These are phyloP conservation scores for Gentiana straminea DNA, from an alignment of 257 asterid species.

Conservation along the genomic window DNA sequence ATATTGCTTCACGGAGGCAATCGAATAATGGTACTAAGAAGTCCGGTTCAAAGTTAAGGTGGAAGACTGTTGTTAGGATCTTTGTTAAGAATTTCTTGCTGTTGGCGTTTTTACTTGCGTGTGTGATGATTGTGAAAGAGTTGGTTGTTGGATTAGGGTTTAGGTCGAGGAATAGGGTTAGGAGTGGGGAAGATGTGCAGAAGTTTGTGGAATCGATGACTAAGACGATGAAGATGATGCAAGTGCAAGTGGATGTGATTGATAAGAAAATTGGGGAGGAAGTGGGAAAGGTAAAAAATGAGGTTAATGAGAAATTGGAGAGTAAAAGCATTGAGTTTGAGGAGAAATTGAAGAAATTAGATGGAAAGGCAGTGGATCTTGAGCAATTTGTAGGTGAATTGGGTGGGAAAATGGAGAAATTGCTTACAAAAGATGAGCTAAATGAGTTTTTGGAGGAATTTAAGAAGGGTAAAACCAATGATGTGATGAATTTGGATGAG, in stretches of 20 bases:
- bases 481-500: slow-evolving; percentile 50
- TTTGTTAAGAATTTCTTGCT: slow-evolving; percentile 48
- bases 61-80: slow-evolving; percentile 57
- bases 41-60: slow-evolving; percentile 38
- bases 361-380: slow-evolving; percentile 39
- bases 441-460: slow-evolving; percentile 51
- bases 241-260: slow-evolving; percentile 66
- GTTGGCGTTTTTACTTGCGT: slow-evolving; percentile 35
- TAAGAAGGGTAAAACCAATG: slow-evolving; percentile 25
- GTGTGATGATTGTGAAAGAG: slow-evolving; percentile 45
- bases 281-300: slow-evolving; percentile 36
- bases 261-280: slow-evolving; percentile 46
- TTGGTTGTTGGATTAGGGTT: slow-evolving; percentile 6
- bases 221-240: slow-evolving; percentile 54
- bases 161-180: not conserved
- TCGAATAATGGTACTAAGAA: slow-evolving; percentile 27
- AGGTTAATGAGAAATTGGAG: slow-evolving; percentile 40
- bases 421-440: slow-evolving; percentile 60
- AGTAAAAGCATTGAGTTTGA: slow-evolving; percentile 29
- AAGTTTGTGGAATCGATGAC: slow-evolving; percentile 31
- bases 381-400: slow-evolving; percentile 59
- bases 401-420: slow-evolving; percentile 21
- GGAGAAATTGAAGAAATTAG: slow-evolving; percentile 51
- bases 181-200: slow-evolving; percentile 11
- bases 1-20: slow-evolving; percentile 11